phyloP scores from a whole-genome alignment of 116 monocot species.

The Trichopus zeylanicus region DNA sequence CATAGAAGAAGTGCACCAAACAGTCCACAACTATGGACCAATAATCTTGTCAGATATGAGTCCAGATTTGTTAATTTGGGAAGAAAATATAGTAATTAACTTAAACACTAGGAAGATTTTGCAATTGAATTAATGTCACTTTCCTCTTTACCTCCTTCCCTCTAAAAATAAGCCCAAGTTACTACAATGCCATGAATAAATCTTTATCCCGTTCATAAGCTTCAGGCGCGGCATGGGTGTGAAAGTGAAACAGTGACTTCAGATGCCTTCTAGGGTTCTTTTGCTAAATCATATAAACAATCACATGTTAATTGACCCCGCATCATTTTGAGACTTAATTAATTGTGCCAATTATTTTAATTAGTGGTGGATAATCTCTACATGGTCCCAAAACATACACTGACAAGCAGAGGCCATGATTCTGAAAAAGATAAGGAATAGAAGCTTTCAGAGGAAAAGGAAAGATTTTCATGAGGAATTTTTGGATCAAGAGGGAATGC shows the following conservation, averaged over 20 bases:
- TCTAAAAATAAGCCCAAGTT: background rate
- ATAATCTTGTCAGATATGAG: background rate
- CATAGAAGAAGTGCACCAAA: background rate
- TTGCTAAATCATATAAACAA: no score
- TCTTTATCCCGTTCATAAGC: no score
- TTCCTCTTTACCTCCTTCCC: background rate
- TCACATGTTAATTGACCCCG: no score
- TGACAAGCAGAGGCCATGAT: conserved; percentile 4
- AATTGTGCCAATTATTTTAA: background rate
- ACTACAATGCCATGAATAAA: background rate
- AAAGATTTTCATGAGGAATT: conserved; percentile 3
- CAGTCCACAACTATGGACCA: background rate
- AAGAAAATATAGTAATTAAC: background rate
- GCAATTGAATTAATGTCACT: no score
- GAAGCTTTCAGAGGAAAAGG: background rate
- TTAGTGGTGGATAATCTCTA: background rate
- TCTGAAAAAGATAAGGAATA: background rate
- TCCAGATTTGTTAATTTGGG: background rate
- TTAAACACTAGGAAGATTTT: no score
- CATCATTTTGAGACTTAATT: background rate
- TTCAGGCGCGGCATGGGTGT: background rate
- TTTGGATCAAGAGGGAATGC: conserved; percentile 14
- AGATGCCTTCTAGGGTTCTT: background rate
- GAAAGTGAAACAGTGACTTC: conserved; percentile 1
- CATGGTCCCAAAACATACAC: background rate